These are phyloP conservation scores for Cytospora schulzeri DNA, from an alignment of 2,329 filamentous ascomycete genomes.

Conservation along the genomic window DNA sequence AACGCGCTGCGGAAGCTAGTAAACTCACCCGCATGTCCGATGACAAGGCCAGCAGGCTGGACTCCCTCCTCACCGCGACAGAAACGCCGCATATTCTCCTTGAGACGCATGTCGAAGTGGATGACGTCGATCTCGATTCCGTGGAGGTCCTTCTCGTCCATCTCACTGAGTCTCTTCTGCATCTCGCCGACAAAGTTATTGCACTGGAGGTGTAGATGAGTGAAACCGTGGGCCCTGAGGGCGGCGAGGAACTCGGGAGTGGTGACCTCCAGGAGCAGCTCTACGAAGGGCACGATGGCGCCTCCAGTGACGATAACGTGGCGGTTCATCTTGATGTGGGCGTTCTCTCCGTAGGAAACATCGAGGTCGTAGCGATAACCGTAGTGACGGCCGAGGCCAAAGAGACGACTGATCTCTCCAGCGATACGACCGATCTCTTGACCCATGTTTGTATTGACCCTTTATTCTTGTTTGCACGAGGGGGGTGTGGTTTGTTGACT, in stretches of 20 bases:
- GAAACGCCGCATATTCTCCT: slow-evolving; percentile 54
- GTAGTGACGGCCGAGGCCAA: not conserved
- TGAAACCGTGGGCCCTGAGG: slow-evolving; percentile 64
- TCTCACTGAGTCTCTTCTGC: slow-evolving; percentile 33
- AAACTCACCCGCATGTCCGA: slow-evolving; percentile 81
- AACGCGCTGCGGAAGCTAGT: not conserved
- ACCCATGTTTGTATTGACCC: not conserved
- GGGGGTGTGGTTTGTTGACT: not conserved
- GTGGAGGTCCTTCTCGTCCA: slow-evolving; percentile 32
- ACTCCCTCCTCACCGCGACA: slow-evolving; percentile 52
- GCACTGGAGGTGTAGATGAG: slow-evolving; percentile 76
- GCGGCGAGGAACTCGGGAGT: slow-evolving; percentile 62
- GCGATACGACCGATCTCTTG: too few species aligned
- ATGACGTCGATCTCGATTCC: slow-evolving; percentile 62
- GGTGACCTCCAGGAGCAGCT: slow-evolving; percentile 69
- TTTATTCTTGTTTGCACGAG: slow-evolving; percentile 3
- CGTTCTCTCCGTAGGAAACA: too few species aligned
- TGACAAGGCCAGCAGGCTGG: slow-evolving; percentile 68
- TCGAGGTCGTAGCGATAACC: not conserved
- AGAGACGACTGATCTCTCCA: not conserved
- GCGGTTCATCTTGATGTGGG: slow-evolving; percentile 30
- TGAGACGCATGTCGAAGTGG: slow-evolving; percentile 66
- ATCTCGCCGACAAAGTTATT: slow-evolving; percentile 68
- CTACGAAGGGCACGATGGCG: slow-evolving; percentile 81
- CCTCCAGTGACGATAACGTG: slow-evolving; percentile 87